Conservation (phyloP, 1,284 basidiomycete genomes). For the Trametes sp. region DNA sequence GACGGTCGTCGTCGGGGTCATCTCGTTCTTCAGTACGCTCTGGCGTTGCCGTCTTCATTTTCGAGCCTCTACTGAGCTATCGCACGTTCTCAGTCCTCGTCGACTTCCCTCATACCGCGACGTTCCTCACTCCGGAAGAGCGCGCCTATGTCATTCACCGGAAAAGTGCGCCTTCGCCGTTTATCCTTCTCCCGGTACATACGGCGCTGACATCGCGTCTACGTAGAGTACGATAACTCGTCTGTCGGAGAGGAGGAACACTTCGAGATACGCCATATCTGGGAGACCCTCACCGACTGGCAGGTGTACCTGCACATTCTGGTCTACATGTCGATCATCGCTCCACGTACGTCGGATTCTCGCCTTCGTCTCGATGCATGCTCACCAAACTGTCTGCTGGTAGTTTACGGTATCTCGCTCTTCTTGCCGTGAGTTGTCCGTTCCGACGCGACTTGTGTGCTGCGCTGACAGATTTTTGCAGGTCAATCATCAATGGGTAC, state of each 20-base stretch:
- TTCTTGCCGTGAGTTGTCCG: conserved; percentile 35
- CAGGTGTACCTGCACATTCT: conserved; percentile 70
- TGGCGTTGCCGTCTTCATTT: no score
- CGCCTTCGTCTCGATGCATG: neutral
- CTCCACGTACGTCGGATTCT: conserved; percentile 57
- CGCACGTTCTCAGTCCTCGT: conserved; percentile 54
- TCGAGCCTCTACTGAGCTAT: no score
- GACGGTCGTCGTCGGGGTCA: conserved; percentile 58
- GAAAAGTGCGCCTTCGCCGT: conserved; percentile 53
- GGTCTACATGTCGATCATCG: conserved; percentile 66
- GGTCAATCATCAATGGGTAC: conserved; percentile 69
- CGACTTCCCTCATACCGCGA: conserved; percentile 64
- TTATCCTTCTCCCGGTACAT: conserved; percentile 16
- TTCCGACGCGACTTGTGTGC: neutral
- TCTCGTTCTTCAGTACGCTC: conserved; percentile 54
- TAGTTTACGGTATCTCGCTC: conserved; percentile 33
- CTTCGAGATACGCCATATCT: conserved; percentile 60
- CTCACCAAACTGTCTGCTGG: neutral
- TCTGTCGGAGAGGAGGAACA: conserved; percentile 71
- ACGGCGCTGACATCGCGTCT: neutral
- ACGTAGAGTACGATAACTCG: conserved; percentile 66
- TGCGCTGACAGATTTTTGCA: conserved; percentile 32
- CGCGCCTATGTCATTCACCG: conserved; percentile 62
- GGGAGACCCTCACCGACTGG: conserved; percentile 67
- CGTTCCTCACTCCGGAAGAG: conserved; percentile 68